These are phyloP conservation scores for Brettanomyces sp. DNA, from an alignment of 805 yeast genomes.

Conservation along the genomic window DNA sequence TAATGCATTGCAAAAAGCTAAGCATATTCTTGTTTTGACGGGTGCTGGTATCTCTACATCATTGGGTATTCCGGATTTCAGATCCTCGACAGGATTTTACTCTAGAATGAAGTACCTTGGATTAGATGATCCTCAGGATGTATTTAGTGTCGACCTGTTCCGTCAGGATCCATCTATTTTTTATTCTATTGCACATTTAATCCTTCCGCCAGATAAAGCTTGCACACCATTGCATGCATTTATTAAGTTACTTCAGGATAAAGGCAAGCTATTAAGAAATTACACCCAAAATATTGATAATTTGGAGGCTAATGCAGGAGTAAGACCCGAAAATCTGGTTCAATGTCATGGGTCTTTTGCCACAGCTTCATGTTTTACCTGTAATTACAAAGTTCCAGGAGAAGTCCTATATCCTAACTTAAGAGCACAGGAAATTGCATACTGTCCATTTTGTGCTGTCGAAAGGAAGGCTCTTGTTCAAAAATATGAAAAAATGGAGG, in stretches of 20 bases:
- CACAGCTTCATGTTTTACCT: slow-evolving; percentile 73
- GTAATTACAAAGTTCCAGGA: slow-evolving; percentile 61
- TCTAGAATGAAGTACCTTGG: slow-evolving; percentile 59
- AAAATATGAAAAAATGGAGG: slow-evolving; percentile 23
- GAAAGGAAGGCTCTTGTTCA: slow-evolving; percentile 27
- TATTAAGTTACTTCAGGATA: slow-evolving; percentile 62
- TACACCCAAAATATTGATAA: slow-evolving; percentile 91
- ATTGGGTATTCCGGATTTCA: slow-evolving; percentile 84
- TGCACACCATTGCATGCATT: slow-evolving; percentile 78
- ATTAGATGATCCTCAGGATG: slow-evolving; percentile 82
- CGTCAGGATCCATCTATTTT: slow-evolving; percentile 69
- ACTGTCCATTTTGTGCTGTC: slow-evolving; percentile 58
- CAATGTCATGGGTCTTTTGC: slow-evolving; percentile 95
- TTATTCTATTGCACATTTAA: slow-evolving; percentile 78
- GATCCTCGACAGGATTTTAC: slow-evolving; percentile 83
- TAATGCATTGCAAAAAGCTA: slow-evolving; percentile 41
- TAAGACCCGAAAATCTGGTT: slow-evolving; percentile 53
- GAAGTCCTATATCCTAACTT: slow-evolving; percentile 52
- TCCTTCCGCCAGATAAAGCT: slow-evolving; percentile 60
- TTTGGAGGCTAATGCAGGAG: slow-evolving; percentile 73
- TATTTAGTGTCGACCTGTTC: slow-evolving; percentile 68
- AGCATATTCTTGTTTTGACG: slow-evolving; percentile 63
- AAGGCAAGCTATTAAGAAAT: slow-evolving; percentile 68
- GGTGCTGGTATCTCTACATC: slow-evolving; percentile 94
- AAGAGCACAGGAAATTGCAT: slow-evolving; percentile 49